Conservation (phyloP, 1,284 basidiomycete species). For the Coriolopsis trogii region DNA sequence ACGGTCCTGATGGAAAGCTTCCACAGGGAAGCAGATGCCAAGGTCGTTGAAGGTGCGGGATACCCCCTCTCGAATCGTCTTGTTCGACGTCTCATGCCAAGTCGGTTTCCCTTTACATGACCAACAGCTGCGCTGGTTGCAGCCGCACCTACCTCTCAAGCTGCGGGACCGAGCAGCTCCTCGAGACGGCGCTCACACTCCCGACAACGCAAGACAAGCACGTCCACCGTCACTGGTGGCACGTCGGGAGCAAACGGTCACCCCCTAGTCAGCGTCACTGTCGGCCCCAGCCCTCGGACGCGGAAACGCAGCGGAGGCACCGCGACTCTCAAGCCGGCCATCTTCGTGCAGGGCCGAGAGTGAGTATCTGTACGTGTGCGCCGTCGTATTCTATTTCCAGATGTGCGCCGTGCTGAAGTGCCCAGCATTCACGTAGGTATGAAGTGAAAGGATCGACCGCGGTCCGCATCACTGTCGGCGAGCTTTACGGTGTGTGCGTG, state of each 20-base stretch:
- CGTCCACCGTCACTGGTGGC: slow-evolving; percentile 9
- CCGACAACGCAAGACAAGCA: slow-evolving; percentile 21
- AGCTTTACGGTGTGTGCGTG: not conserved
- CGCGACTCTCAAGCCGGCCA: slow-evolving; percentile 32
- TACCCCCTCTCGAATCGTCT: not conserved
- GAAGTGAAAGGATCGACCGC: slow-evolving; percentile 10
- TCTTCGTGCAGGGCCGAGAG: slow-evolving; percentile 34
- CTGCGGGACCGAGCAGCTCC: slow-evolving; percentile 8
- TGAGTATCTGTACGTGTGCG: slow-evolving; percentile 23
- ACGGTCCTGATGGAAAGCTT: slow-evolving; percentile 79
- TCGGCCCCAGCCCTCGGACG: slow-evolving; percentile 25
- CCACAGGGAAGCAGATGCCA: slow-evolving; percentile 74
- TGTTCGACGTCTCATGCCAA: not conserved
- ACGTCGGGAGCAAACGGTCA: slow-evolving; percentile 10
- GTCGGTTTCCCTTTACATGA: not conserved
- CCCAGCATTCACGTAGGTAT: slow-evolving; percentile 21
- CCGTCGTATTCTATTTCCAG: not conserved
- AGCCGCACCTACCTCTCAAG: slow-evolving; percentile 11
- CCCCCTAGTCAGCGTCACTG: slow-evolving; percentile 31
- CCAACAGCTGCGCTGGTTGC: slow-evolving; percentile 31
- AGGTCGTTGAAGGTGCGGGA: slow-evolving; percentile 63
- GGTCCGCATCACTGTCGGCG: not conserved
- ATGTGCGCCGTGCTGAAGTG: slow-evolving; percentile 10
- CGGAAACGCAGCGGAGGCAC: slow-evolving; percentile 33
- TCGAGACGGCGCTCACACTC: slow-evolving; percentile 25